These are phyloP conservation scores for Lentinula detonsa DNA, from an alignment of 768 basidiomycete species.

Conservation along the genomic window DNA sequence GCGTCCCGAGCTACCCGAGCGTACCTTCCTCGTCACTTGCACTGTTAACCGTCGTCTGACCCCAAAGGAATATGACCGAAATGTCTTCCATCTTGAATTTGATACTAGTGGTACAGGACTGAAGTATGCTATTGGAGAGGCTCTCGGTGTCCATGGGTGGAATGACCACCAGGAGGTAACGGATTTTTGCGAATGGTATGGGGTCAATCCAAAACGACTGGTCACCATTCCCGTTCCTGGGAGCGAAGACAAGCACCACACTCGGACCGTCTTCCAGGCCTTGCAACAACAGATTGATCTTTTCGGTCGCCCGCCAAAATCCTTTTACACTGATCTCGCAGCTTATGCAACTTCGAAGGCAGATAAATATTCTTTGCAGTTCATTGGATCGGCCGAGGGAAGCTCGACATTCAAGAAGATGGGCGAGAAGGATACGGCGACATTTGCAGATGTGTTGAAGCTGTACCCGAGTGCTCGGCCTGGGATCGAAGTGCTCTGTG, in stretches of 20 bases:
- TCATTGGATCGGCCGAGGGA: slow-evolving; percentile 93
- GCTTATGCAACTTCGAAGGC: slow-evolving; percentile 61
- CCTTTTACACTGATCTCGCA: slow-evolving; percentile 88
- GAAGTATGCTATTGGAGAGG: slow-evolving; percentile 94
- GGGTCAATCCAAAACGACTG: slow-evolving; percentile 71
- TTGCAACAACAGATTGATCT: slow-evolving; percentile 96
- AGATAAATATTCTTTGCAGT: slow-evolving; percentile 78
- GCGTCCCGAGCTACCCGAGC: slow-evolving; percentile 82
- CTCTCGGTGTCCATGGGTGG: slow-evolving; percentile 96
- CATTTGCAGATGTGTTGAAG: slow-evolving; percentile 81
- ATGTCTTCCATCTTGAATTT: slow-evolving; percentile 98
- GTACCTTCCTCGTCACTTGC: slow-evolving; percentile 91
- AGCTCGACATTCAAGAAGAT: slow-evolving; percentile 91
- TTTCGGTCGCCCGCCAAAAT: slow-evolving; percentile 93
- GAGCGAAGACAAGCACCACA: slow-evolving; percentile 70
- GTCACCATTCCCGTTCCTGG: slow-evolving; percentile 74
- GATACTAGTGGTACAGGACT: slow-evolving; percentile 88
- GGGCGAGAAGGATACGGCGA: slow-evolving; percentile 90
- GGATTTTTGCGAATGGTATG: slow-evolving; percentile 91
- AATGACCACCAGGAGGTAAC: slow-evolving; percentile 86
- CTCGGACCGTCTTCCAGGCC: slow-evolving; percentile 90
- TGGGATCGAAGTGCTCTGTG: slow-evolving; percentile 79
- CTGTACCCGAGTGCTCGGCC: slow-evolving; percentile 77
- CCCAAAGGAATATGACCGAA: slow-evolving; percentile 92
- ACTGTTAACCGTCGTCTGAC: slow-evolving; percentile 93